These are phyloP conservation scores for Ascochyta pisi DNA, from an alignment of 2,329 filamentous ascomycete genomes.

Conservation along the genomic window DNA sequence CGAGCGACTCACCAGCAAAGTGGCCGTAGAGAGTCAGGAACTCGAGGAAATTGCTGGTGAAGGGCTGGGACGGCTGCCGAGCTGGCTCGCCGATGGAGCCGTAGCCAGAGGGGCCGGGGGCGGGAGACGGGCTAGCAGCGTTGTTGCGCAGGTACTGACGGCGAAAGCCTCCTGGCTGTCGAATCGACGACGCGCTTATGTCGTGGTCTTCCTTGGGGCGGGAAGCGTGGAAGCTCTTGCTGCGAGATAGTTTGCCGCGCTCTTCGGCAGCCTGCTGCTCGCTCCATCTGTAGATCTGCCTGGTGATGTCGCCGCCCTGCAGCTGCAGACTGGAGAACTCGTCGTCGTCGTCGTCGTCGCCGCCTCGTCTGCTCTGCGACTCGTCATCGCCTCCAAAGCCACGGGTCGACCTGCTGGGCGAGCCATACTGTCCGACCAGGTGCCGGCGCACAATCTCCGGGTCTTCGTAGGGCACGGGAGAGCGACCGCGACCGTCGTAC, in stretches of 20 bases:
- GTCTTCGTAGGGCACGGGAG: conserved; percentile 76
- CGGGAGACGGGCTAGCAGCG: conserved; percentile 68
- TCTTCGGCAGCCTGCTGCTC: conserved; percentile 79
- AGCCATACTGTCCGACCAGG: conserved; percentile 65
- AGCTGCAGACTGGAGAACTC: conserved; percentile 93
- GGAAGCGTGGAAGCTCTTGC: conserved; percentile 84
- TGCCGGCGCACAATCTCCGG: conserved; percentile 91
- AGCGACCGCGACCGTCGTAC: conserved; percentile 70
- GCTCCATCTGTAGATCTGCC: conserved; percentile 96
- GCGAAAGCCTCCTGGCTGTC: conserved; percentile 90
- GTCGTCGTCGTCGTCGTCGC: conserved; percentile 57
- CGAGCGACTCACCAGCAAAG: conserved; percentile 94
- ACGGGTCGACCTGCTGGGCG: conserved; percentile 44
- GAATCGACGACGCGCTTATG: conserved; percentile 87
- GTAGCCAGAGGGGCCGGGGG: conserved; percentile 53
- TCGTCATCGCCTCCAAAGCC: conserved; percentile 36
- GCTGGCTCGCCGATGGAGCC: conserved; percentile 40
- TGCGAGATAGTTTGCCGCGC: conserved; percentile 71
- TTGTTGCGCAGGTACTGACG: conserved; percentile 84
- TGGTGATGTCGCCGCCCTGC: conserved; percentile 92
- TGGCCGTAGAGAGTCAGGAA: conserved; percentile 95
- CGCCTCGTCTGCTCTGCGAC: conserved; percentile 53
- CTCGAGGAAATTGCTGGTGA: conserved; percentile 94
- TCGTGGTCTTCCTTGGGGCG: conserved; percentile 80
- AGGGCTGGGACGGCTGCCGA: conserved; percentile 45